Base-by-base conservation (phyloP, 441 rosid species). In the Adansonia madagascariensis region DNA sequence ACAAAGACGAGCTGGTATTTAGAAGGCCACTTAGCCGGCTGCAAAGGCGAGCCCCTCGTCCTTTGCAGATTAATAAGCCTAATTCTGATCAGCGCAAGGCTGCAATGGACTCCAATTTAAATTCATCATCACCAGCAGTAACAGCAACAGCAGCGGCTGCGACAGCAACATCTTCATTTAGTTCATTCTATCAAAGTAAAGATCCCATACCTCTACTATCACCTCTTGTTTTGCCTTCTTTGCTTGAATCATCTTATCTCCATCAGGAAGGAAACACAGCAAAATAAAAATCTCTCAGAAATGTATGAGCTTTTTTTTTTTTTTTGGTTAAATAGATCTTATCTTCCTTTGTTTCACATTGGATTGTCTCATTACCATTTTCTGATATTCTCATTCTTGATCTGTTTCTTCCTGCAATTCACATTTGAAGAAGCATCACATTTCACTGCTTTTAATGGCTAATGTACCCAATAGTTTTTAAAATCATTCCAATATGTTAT, bases 201-300 rank as follows among this genome's bases (percentile, higher is more conserved):
- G 97, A 88, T 78, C 92, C 95, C 72, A 92, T 92, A 52, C 94
- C 95, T 81, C 85, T 92, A 10, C 88, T 91, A 46, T 89, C 97
- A 43, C 97, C 97, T 70, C 95, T 91, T 0, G 94, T 90, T 15
- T 81, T 82, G 79, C 94, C 95, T 81, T 77, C 88, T 75, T 49
- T 49, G 74, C 46, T 71, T 2, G 61, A 52, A 31, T 69, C 59
- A 22, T 69, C 59, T 69, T 69, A 49, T 67, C 73, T 14, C 6
- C 77, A 60, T 69, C 83, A 82, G 71, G 79, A 82, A 78, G 86
- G 79, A 49, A 86, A 77, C 31, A 71, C 85, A 12, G 56, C 69
- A 35, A 39, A 39, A n/a, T 64, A 2, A 46, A 39, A 39, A 2
- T 41, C 50, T 17, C 71, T 18, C 53, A 3, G 71, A 44, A 44